Evolutionary conservation across 2,329 filamentous ascomycete genomes (phyloP).

Genomic region (Aspergillus sp.): DNA sequence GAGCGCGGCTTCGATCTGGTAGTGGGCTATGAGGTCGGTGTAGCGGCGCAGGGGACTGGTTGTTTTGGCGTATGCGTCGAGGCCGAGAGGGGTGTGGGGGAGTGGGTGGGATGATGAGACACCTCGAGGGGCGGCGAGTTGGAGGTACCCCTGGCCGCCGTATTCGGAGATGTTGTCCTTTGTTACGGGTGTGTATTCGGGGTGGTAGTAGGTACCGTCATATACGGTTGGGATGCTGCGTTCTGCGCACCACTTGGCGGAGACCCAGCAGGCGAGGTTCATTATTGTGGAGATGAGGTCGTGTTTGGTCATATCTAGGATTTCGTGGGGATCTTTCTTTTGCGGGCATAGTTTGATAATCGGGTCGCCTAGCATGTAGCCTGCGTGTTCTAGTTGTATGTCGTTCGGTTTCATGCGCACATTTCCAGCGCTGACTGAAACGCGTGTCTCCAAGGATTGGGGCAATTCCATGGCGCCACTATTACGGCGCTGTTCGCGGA

Average conservation of each 20-base stretch:
- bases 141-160: conserved; percentile 40
- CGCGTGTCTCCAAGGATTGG: conserved; percentile 13
- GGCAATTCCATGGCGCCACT: conserved; percentile 42
- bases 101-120: conserved; percentile 49
- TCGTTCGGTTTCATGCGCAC: conserved; percentile 26
- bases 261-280: conserved; percentile 51
- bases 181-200: conserved; percentile 40
- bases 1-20: conserved; percentile 64
- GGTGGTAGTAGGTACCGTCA: conserved; percentile 38
- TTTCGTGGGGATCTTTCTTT: conserved; percentile 35
- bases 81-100: conserved; percentile 52
- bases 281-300: conserved; percentile 51
- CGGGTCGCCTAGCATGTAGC: conserved; percentile 43
- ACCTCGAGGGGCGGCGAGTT: conserved; percentile 35
- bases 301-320: conserved; percentile 37
- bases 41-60: conserved; percentile 63
- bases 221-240: conserved; percentile 39
- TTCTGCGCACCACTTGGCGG: conserved; percentile 35
- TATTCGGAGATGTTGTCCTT: conserved; percentile 44
- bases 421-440: conserved; percentile 29
- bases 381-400: conserved; percentile 28
- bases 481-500: conserved; percentile 34
- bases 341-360: conserved; percentile 36
- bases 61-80: conserved; percentile 56
- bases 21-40: conserved; percentile 61